These are phyloP conservation scores for Mucor circinelloides DNA, from an alignment of 371 early-diverging fungal genomes.

Conservation along the genomic window DNA sequence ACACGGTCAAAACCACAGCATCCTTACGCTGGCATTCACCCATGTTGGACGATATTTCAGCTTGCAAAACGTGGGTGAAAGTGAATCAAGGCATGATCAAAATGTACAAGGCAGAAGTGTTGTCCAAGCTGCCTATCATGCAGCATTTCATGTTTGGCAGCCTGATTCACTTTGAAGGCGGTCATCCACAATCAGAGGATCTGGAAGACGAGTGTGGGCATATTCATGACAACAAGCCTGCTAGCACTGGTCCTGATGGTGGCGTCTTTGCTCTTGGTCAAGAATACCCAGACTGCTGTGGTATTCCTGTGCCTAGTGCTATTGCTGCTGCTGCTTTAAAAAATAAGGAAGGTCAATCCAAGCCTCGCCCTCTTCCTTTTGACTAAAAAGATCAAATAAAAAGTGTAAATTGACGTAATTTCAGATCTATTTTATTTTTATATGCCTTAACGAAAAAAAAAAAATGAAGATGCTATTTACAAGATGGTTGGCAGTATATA, in stretches of 20 bases:
- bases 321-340: conserved; percentile 76
- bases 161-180: conserved; percentile 63
- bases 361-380: conserved; percentile 54
- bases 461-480: neutral
- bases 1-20: conserved; percentile 68
- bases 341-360: conserved; percentile 17
- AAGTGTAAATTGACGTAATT: neutral
- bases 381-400: conserved; percentile 38
- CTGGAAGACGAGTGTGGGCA: conserved; percentile 55
- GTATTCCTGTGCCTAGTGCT: conserved; percentile 92
- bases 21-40: conserved; percentile 89
- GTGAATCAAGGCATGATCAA: conserved; percentile 96
- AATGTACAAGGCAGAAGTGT: conserved; percentile 98
- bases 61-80: conserved; percentile 90
- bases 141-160: conserved; percentile 98
- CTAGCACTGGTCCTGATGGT: conserved; percentile 17
- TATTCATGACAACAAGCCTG: conserved; percentile 18
- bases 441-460: no score
- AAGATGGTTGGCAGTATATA: neutral
- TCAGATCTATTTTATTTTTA: no score
- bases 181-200: conserved; percentile 37
- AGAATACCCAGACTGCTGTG: conserved; percentile 93
- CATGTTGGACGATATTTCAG: conserved; percentile 95
- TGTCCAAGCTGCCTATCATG: conserved; percentile 96
- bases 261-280: conserved; percentile 91